Evolutionary conservation across 352 stramenopile genomes (phyloP), one percentile per base, ranked within the genome.

Genomic region (Phytophthora cajani): DNA sequence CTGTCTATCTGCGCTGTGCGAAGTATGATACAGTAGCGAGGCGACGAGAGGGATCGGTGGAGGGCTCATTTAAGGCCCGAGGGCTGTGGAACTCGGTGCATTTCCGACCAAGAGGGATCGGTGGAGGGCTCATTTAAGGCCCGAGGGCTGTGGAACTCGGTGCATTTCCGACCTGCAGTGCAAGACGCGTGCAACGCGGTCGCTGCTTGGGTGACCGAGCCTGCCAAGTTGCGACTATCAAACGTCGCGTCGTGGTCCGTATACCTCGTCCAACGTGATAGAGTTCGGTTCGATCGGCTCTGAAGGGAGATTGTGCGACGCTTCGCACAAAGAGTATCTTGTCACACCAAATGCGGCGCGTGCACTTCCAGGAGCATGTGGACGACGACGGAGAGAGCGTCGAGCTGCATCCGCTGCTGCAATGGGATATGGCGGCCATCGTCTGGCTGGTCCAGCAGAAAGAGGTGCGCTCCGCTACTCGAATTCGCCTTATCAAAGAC

Each of bases 381-480:
- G 58, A 75, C 14, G 52, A 71, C 38, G 70, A 67, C 16, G 30
- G 40, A 50, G 57, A 78, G 12, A 19, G 56, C 1, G 58, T 53
- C 0, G 42, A 72, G 27, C 62, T 90, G 42, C 82, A 86, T 52
- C 82, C 80, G 17, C 46, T 90, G 51, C 51, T 92, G 19, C 78
- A 91, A 72, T 90, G 78, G 69, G 85, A 92, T 27, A 67, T 92
- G 42, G 58, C 62, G 5, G 62, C 64, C 9, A 64, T 92, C 33
- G 16, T 46, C 0, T 85, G 78, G 75, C 14, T 88, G 23, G 71
- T 79, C 38, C 62, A 58, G 14, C 60, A 70, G 46, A 81, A 78
- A 71, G 67, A 87, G 72, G 84, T 88, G 51, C 14, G 60, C 23
- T 6, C 6, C 49, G 21, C 7, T 11, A 56, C 65, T 56, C 23